phyloP scores from a whole-genome alignment of 2,329 filamentous ascomycete genomes.

The Aspergillus clavatus region DNA sequence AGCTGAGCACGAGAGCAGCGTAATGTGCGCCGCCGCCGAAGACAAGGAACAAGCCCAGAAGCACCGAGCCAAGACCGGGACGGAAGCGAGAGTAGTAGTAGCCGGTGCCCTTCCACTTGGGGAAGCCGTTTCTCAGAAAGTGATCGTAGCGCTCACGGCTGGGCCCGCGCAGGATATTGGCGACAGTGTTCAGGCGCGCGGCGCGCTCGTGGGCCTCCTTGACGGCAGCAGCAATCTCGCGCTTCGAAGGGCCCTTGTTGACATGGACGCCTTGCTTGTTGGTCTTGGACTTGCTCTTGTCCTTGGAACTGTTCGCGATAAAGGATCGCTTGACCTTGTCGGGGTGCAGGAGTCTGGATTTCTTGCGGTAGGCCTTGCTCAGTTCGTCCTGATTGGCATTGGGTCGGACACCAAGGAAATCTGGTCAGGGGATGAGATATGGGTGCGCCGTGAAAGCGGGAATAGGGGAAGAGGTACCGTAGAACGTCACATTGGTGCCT shows the following conservation, averaged over 20 bases:
- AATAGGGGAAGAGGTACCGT: slow-evolving; percentile 47
- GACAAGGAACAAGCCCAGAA: slow-evolving; percentile 74
- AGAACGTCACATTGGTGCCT: slow-evolving; percentile 79
- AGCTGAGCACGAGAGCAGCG: slow-evolving; percentile 74
- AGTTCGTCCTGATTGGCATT: slow-evolving; percentile 79
- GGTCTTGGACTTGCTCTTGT: slow-evolving; percentile 46
- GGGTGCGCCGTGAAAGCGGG: slow-evolving; percentile 1
- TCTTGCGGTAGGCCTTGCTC: slow-evolving; percentile 89
- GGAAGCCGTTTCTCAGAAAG: slow-evolving; percentile 89
- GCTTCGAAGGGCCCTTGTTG: slow-evolving; percentile 64
- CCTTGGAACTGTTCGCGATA: slow-evolving; percentile 61
- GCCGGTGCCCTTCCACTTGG: slow-evolving; percentile 91
- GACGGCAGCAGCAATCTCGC: slow-evolving; percentile 70
- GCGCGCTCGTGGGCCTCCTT: slow-evolving; percentile 81
- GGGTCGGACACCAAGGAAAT: slow-evolving; percentile 74
- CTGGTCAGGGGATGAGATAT: slow-evolving; percentile 30
- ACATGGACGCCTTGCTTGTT: slow-evolving; percentile 61
- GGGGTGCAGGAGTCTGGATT: slow-evolving; percentile 76
- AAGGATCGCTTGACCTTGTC: slow-evolving; percentile 92
- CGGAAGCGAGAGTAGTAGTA: slow-evolving; percentile 97
- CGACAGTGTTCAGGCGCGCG: slow-evolving; percentile 76
- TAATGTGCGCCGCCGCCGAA: slow-evolving; percentile 86
- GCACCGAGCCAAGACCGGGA: slow-evolving; percentile 79
- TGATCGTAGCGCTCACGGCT: slow-evolving; percentile 87
- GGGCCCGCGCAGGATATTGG: slow-evolving; percentile 76